Percentiles rank a stretch among this genome's conserved stretches.
phyloP scores from a whole-genome alignment of 2,329 filamentous ascomycete species.

The Niveomyces coronatus region DNA sequence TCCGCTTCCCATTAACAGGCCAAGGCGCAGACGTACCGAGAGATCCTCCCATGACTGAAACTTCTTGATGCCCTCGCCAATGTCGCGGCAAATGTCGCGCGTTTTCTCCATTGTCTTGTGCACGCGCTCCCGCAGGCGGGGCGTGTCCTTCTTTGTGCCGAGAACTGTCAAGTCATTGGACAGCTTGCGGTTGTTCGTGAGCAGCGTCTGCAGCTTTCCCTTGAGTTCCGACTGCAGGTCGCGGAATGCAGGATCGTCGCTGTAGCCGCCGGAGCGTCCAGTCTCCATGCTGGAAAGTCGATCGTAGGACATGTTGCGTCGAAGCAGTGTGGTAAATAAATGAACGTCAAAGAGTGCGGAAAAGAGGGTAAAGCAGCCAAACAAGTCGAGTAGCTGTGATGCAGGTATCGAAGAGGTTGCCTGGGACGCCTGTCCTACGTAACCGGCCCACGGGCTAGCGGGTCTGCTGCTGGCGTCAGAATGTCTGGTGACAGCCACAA shows the following conservation, averaged over 20 bases:
- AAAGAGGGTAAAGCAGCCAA: too few species aligned
- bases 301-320: slow-evolving; percentile 97
- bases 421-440: too few species aligned
- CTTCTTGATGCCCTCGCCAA: slow-evolving; percentile 89
- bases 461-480: too few species aligned
- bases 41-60: slow-evolving; percentile 80
- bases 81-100: slow-evolving; percentile 75
- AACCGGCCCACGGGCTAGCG: too few species aligned
- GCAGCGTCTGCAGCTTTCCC: slow-evolving; percentile 80
- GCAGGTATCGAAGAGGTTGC: too few species aligned
- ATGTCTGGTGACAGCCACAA: too few species aligned
- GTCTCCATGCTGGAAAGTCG: slow-evolving; percentile 77
- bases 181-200: slow-evolving; percentile 77
- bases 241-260: slow-evolving; percentile 88
- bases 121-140: slow-evolving; percentile 81
- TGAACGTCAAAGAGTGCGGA: too few species aligned
- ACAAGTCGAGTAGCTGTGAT: too few species aligned
- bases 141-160: slow-evolving; percentile 84
- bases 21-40: slow-evolving; percentile 61
- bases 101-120: slow-evolving; percentile 82
- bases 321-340: too few species aligned
- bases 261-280: slow-evolving; percentile 65
- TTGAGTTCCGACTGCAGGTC: slow-evolving; percentile 72
- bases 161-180: slow-evolving; percentile 76
- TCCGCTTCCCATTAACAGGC: too few species aligned